A percentile compares a stretch with the other conserved stretches of the same genome.
Conservation (phyloP, 495 filamentous ascomycete species). For the Niebla homalea region DNA sequence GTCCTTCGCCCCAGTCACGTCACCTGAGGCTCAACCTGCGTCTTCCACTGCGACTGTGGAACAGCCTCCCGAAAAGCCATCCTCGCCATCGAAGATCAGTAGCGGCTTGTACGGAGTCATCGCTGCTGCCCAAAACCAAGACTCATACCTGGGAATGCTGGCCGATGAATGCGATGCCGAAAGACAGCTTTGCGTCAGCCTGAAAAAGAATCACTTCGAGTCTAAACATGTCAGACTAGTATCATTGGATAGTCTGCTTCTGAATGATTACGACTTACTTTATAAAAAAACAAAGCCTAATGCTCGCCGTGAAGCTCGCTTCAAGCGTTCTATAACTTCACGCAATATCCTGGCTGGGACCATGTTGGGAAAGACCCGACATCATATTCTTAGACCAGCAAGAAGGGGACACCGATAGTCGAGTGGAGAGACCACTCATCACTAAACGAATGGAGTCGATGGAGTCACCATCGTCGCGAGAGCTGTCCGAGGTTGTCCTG, state of each 20-base stretch:
- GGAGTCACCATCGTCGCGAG: no score
- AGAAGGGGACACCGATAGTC: neutral
- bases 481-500: neutral
- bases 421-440: conserved; percentile 18
- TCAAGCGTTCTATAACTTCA: conserved; percentile 21
- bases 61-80: no score
- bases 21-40: no score
- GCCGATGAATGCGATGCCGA: neutral
- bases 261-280: neutral
- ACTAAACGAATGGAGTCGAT: neutral
- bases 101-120: no score
- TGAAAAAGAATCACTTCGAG: neutral
- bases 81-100: no score
- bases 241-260: neutral
- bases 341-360: conserved; percentile 17
- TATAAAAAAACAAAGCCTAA: neutral
- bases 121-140: no score
- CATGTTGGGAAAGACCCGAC: conserved; percentile 15
- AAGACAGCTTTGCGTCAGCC: conserved; percentile 6
- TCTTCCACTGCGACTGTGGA: no score
- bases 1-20: no score
- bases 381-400: conserved; percentile 15
- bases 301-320: conserved; percentile 18
- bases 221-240: neutral
- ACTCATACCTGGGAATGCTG: conserved; percentile 10